Percentiles rank a stretch among this genome's conserved stretches.
Evolutionary conservation across 2,329 filamentous ascomycete species (phyloP).

Genomic region (Fusarium albosuccineum): DNA sequence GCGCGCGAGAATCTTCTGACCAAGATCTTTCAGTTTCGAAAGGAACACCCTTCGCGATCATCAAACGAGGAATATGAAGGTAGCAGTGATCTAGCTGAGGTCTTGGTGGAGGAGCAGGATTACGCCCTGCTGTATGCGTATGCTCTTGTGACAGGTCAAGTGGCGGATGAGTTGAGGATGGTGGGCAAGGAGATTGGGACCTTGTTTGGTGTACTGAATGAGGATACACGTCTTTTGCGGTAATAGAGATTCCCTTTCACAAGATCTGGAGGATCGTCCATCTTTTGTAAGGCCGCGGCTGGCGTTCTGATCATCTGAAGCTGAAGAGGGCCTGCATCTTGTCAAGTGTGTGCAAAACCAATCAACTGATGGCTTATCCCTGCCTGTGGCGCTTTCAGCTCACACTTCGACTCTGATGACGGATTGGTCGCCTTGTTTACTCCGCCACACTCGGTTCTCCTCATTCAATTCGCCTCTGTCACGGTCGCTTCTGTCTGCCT

Average conservation of each 20-base stretch:
- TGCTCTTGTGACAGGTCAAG: constrained; percentile 75
- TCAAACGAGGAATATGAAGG: constrained; percentile 27
- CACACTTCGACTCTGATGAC: too few relatives aligned
- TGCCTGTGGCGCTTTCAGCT: too few relatives aligned
- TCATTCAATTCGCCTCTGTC: too few relatives aligned
- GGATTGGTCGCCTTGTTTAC: too few relatives aligned
- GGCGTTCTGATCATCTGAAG: too few relatives aligned
- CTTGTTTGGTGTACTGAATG: constrained; percentile 39
- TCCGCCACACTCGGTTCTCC: too few relatives aligned
- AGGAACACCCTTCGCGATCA: constrained; percentile 64
- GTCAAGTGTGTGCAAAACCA: too few relatives aligned
- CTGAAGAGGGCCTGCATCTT: too few relatives aligned
- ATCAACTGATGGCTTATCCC: too few relatives aligned
- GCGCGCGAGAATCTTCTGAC: constrained; percentile 86
- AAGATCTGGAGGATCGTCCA: too few relatives aligned
- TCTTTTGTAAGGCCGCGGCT: too few relatives aligned
- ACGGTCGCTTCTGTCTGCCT: too few relatives aligned
- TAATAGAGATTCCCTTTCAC: not conserved
- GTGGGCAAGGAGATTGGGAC: constrained; percentile 64
- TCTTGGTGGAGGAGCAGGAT: constrained; percentile 76
- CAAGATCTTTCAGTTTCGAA: constrained; percentile 88
- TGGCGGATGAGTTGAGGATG: constrained; percentile 72
- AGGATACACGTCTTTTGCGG: constrained; percentile 38
- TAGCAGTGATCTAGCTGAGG: constrained; percentile 19
- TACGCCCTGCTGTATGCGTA: constrained; percentile 95